Evolutionary conservation across 2,329 filamentous ascomycete genomes (phyloP).

Genomic region (Alternaria gansuensis): DNA sequence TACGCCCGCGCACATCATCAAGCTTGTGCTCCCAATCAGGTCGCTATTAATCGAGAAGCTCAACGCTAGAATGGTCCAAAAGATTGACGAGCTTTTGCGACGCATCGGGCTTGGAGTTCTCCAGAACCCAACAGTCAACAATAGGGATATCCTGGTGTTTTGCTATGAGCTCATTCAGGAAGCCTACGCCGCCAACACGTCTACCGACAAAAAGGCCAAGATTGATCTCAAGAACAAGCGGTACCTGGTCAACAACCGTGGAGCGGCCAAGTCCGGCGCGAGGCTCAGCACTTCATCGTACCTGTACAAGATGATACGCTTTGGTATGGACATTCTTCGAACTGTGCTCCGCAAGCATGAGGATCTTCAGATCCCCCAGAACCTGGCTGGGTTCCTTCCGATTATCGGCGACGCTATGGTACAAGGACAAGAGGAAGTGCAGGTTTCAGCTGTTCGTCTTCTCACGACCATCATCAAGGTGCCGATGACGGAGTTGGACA

Average conservation of each 20-base stretch:
- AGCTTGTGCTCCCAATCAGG: slow-evolving; percentile 80
- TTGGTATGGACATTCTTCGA: slow-evolving; percentile 86
- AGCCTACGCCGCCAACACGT: slow-evolving; percentile 73
- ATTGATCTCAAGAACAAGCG: slow-evolving; percentile 63
- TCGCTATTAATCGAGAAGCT: slow-evolving; percentile 83
- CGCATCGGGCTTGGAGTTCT: slow-evolving; percentile 84
- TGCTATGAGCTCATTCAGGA: slow-evolving; percentile 94
- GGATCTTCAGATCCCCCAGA: slow-evolving; percentile 77
- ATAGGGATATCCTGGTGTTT: slow-evolving; percentile 86
- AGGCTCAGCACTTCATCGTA: slow-evolving; percentile 79
- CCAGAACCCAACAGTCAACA: slow-evolving; percentile 80
- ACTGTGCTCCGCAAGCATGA: slow-evolving; percentile 88
- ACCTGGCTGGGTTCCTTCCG: slow-evolving; percentile 85
- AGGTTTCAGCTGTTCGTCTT: slow-evolving; percentile 85
- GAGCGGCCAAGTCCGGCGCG: slow-evolving; percentile 76
- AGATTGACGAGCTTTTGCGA: slow-evolving; percentile 87
- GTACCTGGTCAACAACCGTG: slow-evolving; percentile 80
- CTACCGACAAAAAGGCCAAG: slow-evolving; percentile 47
- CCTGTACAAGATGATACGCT: slow-evolving; percentile 85
- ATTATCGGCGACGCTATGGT: slow-evolving; percentile 88
- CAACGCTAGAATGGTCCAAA: slow-evolving; percentile 81
- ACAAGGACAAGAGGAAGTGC: slow-evolving; percentile 88
- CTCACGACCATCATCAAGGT: slow-evolving; percentile 86
- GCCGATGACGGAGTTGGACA: slow-evolving; percentile 74
- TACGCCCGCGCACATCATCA: slow-evolving; percentile 75